Conservation (phyloP, 1,284 basidiomycete genomes). For the Irpex sp. region DNA sequence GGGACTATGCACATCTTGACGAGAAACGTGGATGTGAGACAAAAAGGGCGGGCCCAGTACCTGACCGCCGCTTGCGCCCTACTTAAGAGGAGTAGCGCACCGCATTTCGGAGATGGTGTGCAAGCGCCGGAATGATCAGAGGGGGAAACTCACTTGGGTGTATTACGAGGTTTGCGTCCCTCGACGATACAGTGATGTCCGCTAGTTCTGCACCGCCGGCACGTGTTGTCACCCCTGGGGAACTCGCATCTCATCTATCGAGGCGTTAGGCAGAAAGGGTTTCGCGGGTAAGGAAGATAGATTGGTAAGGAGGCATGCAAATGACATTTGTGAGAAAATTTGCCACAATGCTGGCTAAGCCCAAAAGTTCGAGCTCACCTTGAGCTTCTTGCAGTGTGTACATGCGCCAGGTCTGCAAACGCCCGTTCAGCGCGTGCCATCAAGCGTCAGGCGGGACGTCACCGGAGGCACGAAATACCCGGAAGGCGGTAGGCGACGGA, state of each 20-base stretch:
- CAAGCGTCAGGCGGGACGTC: background rate
- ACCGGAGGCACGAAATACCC: background rate
- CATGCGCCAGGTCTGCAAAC: slow-evolving; percentile 67
- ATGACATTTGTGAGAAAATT: slow-evolving; percentile 4
- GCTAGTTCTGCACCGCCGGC: slow-evolving; percentile 64
- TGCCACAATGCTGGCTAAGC: background rate
- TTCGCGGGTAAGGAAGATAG: background rate
- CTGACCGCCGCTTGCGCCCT: background rate
- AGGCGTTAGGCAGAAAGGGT: slow-evolving; percentile 1
- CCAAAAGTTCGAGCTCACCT: slow-evolving; percentile 45
- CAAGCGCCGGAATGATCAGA: slow-evolving; percentile 18
- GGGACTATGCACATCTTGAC: slow-evolving; percentile 3
- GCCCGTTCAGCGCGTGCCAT: slow-evolving; percentile 1
- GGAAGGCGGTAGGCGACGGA: slow-evolving; percentile 5
- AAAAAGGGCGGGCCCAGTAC: background rate
- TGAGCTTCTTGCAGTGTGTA: slow-evolving; percentile 78
- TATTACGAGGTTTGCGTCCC: slow-evolving; percentile 69
- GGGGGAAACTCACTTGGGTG: slow-evolving; percentile 65
- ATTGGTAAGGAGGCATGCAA: background rate
- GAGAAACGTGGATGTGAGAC: background rate
- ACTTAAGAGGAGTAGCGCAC: slow-evolving; percentile 7
- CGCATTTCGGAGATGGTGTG: slow-evolving; percentile 8
- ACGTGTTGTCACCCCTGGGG: slow-evolving; percentile 61
- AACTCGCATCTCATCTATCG: slow-evolving; percentile 79
- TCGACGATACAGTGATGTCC: slow-evolving; percentile 77